A percentile compares a stretch with the other conserved stretches of the same genome.
phyloP scores from a whole-genome alignment of 768 basidiomycete species.

The Hydnomerulius pinastri region DNA sequence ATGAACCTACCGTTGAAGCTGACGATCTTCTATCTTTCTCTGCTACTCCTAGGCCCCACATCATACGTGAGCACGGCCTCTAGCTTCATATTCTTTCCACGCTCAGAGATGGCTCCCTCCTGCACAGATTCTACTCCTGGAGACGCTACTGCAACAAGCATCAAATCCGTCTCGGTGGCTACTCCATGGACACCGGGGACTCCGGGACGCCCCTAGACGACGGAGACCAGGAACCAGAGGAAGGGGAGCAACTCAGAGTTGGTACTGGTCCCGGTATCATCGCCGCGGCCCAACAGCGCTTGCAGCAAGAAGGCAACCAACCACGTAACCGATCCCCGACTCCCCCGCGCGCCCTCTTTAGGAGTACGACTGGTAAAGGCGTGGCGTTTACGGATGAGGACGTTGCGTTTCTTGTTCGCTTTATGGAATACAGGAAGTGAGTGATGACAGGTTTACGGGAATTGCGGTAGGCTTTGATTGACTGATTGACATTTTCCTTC shows the following conservation, averaged over 20 bases:
- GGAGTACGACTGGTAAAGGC: constrained; percentile 89
- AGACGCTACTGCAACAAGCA: constrained; percentile 91
- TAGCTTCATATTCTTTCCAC: neutral
- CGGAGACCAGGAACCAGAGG: constrained; percentile 43
- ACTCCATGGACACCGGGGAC: constrained; percentile 69
- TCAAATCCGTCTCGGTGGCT: constrained; percentile 86
- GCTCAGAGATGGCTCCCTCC: neutral
- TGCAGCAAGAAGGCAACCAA: constrained; percentile 36
- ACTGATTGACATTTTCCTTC: constrained; percentile 8
- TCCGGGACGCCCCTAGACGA: constrained; percentile 46
- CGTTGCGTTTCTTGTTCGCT: constrained; percentile 71
- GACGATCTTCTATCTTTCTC: neutral
- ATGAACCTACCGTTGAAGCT: constrained; percentile 4
- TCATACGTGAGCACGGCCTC: constrained; percentile 63
- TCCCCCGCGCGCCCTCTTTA: constrained; percentile 74
- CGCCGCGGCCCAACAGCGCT: constrained; percentile 43
- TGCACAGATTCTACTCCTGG: constrained; percentile 82
- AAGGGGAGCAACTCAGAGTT: constrained; percentile 39
- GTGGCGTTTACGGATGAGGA: constrained; percentile 89
- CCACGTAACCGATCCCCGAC: constrained; percentile 74
- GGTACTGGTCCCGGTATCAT: constrained; percentile 47
- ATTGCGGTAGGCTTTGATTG: neutral
- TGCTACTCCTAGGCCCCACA: constrained; percentile 65
- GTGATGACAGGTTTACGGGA: constrained; percentile 18
- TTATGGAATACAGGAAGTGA: constrained; percentile 77